Evolutionary conservation across 306 rosid genomes (phyloP).

Genomic region (Dryas octopetala): DNA sequence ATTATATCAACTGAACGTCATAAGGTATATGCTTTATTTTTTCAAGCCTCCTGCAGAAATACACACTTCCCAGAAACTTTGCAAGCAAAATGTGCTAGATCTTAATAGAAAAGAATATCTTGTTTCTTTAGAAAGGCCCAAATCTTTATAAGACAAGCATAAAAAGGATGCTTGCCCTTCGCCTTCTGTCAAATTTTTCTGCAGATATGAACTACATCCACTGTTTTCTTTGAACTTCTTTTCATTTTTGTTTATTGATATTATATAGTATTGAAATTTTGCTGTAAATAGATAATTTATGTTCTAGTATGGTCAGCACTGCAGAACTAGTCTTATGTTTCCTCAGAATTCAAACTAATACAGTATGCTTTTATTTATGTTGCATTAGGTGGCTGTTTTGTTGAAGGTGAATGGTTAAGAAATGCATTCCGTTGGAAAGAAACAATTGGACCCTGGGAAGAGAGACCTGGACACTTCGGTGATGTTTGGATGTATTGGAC

Average conservation of each 20-base stretch:
- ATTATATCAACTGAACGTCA: too few species aligned
- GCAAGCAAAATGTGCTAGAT: too few species aligned
- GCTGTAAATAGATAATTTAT: not conserved
- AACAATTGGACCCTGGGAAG: conserved; percentile 89
- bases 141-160: too few species aligned
- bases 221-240: not conserved
- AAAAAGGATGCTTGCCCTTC: too few species aligned
- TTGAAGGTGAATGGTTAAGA: conserved; percentile 93
- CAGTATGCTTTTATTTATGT: not conserved
- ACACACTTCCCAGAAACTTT: too few species aligned
- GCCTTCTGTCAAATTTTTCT: too few species aligned
- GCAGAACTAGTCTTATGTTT: not conserved
- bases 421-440: conserved; percentile 98
- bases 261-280: not conserved
- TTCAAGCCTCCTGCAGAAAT: too few species aligned
- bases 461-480: conserved; percentile 97
- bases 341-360: not conserved
- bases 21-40: too few species aligned
- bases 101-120: too few species aligned
- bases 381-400: conserved; percentile 83
- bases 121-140: too few species aligned
- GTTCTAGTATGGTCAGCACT: not conserved
- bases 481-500: conserved; percentile 99
- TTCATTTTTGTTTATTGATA: not conserved
- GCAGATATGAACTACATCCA: too few species aligned